Base-by-base conservation (phyloP, 169 alveolate genomes). In the Plasmodium relictum region DNA sequence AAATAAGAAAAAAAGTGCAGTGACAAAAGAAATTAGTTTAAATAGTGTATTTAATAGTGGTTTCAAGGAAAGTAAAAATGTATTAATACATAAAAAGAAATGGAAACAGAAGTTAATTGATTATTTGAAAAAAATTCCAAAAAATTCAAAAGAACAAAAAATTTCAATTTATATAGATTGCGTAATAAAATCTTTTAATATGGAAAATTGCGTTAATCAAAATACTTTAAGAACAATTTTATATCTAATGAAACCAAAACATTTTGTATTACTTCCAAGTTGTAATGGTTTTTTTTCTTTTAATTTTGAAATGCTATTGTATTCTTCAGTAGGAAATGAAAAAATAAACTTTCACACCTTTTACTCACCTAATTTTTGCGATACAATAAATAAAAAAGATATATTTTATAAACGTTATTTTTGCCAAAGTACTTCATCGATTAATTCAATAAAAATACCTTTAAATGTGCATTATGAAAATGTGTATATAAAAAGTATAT, bases 221-320 rank as follows among this genome's bases (percentile, higher is more conserved):
- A 83, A 83, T 50, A 45, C 59, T 20, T 62, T 83, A 52, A 83
- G 68, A 54, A 83, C 65, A 3, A 56, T 83, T 18, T 37, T 83
- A 68, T 59, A 9, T 16, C n/a, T 68, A 12, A 68, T 83, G 63
- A 83, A 83, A 44, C 91, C 91, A 31, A 69, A 68, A 39, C 20
- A 83, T 66, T 83, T 83, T 83, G 85, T 83, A 26, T 59, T 83
- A n/a, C 72, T 83, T 39, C 91, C 91, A 37, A 52, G 65, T 2
- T 83, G 73, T 59, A 69, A 83, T 68, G 52, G 73, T 24, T 83
- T 52, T 41, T 50, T 52, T 58, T 54, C 91, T 3, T 66, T 83
- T 26, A 39, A 83, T 83, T 83, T 83, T 12, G 91, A 83, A 56
- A 44, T 83, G 70, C 39, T 83, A 83, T 59, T 83, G 16, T 9